Evolutionary conservation across 2,329 filamentous ascomycete species (phyloP).

Genomic region (Xylariaceae sp.): DNA sequence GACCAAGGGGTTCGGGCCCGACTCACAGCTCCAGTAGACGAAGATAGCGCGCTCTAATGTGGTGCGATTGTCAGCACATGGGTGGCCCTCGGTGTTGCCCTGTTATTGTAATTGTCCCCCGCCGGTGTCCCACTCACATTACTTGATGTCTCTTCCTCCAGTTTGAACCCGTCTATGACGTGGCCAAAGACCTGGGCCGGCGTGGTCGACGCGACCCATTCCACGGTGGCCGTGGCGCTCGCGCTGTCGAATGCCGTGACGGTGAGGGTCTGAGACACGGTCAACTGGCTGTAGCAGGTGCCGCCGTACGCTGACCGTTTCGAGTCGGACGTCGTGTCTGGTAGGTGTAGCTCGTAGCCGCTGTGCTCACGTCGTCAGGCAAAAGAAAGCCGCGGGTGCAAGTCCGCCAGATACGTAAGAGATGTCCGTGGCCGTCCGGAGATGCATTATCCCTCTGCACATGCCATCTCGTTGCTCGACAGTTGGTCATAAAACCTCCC

Average conservation of each 20-base stretch:
- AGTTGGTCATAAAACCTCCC: too few species aligned
- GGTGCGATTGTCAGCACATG: too few species aligned
- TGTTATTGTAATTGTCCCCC: too few species aligned
- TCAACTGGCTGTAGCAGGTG: constrained; percentile 11
- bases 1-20: too few species aligned
- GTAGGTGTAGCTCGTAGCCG: constrained; percentile 10
- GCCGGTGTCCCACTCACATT: not conserved
- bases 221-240: constrained; percentile 1
- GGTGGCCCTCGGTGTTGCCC: too few species aligned
- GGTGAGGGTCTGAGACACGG: constrained; percentile 6
- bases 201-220: constrained; percentile 3
- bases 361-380: constrained; percentile 2
- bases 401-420: too few species aligned
- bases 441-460: too few species aligned
- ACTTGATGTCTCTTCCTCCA: not conserved
- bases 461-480: too few species aligned
- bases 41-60: not conserved
- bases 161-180: constrained; percentile 9
- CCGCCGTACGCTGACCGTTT: constrained; percentile 15
- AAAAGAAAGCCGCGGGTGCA: too few species aligned
- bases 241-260: constrained; percentile 11
- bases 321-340: constrained; percentile 5
- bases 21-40: not conserved
- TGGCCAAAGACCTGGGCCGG: constrained; percentile 12
- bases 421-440: too few species aligned